These are phyloP conservation scores for Debaryomyces coudertii DNA, from an alignment of 1,139 yeast species.

Conservation along the genomic window DNA sequence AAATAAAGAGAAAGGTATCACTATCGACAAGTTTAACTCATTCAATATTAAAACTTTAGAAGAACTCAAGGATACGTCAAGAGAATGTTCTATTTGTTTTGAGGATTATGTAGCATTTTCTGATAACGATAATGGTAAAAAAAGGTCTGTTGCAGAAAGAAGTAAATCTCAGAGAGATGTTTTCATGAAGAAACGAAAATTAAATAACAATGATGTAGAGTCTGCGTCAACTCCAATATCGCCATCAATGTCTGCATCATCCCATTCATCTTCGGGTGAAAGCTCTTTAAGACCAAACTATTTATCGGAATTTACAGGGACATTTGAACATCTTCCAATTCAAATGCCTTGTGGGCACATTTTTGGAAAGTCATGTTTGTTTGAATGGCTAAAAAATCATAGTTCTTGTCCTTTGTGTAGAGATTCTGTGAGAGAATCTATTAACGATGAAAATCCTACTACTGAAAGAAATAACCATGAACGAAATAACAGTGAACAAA, in stretches of 20 bases:
- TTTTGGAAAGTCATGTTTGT: slow-evolving; percentile 74
- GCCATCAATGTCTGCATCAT: neutral
- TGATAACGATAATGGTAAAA: slow-evolving; percentile 17
- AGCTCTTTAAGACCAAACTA: slow-evolving; percentile 14
- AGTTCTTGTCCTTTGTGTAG: slow-evolving; percentile 85
- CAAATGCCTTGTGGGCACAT: slow-evolving; percentile 80
- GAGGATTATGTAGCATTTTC: slow-evolving; percentile 40
- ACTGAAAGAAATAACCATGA: neutral
- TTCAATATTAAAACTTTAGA: slow-evolving; percentile 40
- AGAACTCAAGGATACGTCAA: slow-evolving; percentile 33
- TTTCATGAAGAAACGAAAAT: slow-evolving; percentile 17
- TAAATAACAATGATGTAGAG: slow-evolving; percentile 1
- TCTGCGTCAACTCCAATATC: neutral
- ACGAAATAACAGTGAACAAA: neutral
- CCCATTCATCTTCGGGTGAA: neutral
- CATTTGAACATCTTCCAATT: slow-evolving; percentile 63
- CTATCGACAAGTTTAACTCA: slow-evolving; percentile 53
- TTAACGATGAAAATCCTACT: neutral
- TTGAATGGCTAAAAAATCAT: slow-evolving; percentile 72
- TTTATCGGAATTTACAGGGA: slow-evolving; percentile 31
- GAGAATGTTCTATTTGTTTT: slow-evolving; percentile 68
- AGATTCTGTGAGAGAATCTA: slow-evolving; percentile 44
- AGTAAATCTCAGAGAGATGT: slow-evolving; percentile 23
- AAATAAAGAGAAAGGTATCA: slow-evolving; percentile 51
- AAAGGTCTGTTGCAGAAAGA: slow-evolving; percentile 13